Percentiles rank a stretch among this genome's conserved stretches.
Conservation (phyloP, 768 basidiomycete species). For the Mycena rebaudengoi region DNA sequence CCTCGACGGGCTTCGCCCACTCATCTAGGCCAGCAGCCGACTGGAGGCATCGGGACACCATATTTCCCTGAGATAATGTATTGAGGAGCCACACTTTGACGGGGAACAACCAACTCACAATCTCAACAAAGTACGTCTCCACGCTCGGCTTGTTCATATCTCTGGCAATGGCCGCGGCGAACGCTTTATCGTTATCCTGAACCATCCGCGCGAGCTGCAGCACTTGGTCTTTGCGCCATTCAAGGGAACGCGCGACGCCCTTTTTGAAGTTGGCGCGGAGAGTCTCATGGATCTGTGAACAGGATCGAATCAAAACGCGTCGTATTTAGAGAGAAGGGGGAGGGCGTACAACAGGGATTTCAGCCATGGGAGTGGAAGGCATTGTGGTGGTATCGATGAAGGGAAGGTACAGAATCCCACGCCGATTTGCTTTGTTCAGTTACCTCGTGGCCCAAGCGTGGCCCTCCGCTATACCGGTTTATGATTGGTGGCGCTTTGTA, state of each 20-base stretch:
- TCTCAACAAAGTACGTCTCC: constrained; percentile 53
- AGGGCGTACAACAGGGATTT: neutral
- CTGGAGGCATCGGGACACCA: constrained; percentile 52
- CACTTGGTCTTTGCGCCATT: constrained; percentile 69
- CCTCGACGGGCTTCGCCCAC: constrained; percentile 56
- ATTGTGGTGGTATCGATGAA: no score
- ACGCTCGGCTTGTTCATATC: constrained; percentile 61
- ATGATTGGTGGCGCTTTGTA: no score
- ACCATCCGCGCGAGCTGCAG: constrained; percentile 65
- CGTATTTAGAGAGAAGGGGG: neutral
- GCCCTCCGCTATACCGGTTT: no score
- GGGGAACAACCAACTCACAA: constrained; percentile 37
- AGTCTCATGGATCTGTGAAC: constrained; percentile 40
- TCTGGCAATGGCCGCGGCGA: constrained; percentile 54
- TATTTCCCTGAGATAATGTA: constrained; percentile 14
- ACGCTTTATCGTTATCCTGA: constrained; percentile 64
- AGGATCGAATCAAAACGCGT: neutral
- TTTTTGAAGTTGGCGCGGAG: no score
- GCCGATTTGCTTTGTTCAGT: no score
- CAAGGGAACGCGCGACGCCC: no score
- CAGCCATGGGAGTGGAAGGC: neutral
- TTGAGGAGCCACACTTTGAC: no score
- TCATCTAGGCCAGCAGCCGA: constrained; percentile 60
- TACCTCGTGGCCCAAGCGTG: no score
- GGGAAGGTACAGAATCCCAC: no score